These are phyloP conservation scores for Arthroderma uncinatum DNA, from an alignment of 2,329 filamentous ascomycete genomes.

Conservation along the genomic window DNA sequence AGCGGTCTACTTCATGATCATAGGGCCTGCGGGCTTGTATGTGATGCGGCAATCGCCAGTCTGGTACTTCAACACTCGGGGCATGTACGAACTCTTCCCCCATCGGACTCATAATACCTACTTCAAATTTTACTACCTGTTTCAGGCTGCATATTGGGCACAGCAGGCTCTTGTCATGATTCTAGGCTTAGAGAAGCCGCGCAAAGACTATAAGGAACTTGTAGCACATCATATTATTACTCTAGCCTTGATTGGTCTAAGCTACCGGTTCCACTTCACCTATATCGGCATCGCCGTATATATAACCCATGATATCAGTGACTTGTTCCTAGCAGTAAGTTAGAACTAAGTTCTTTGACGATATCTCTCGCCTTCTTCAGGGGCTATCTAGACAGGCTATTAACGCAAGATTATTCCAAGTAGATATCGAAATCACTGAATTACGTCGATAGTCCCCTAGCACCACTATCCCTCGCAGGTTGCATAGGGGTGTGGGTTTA, in stretches of 20 bases:
- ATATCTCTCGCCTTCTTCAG: background rate
- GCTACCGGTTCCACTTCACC: conserved; percentile 93
- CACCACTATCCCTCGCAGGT: conserved; percentile 73
- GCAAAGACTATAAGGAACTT: conserved; percentile 91
- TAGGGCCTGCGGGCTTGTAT: conserved; percentile 74
- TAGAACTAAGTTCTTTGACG: background rate
- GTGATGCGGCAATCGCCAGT: conserved; percentile 82
- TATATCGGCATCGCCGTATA: conserved; percentile 91
- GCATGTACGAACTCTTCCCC: conserved; percentile 83
- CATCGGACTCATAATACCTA: conserved; percentile 65
- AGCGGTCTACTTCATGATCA: conserved; percentile 73
- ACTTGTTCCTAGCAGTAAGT: conserved; percentile 86
- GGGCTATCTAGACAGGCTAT: too few relatives aligned
- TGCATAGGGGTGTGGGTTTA: conserved; percentile 84
- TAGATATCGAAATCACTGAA: conserved; percentile 85
- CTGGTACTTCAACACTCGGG: conserved; percentile 88
- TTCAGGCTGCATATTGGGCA: conserved; percentile 89
- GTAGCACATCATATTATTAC: conserved; percentile 88
- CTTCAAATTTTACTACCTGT: conserved; percentile 94
- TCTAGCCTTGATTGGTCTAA: conserved; percentile 67
- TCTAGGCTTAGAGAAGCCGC: conserved; percentile 78
- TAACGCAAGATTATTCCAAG: background rate
- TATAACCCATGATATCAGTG: conserved; percentile 85
- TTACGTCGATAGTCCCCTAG: conserved; percentile 68
- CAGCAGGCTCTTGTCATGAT: conserved; percentile 85